Base-by-base conservation (phyloP, 148 eudicot species). In the Amaranthus palmeri region DNA sequence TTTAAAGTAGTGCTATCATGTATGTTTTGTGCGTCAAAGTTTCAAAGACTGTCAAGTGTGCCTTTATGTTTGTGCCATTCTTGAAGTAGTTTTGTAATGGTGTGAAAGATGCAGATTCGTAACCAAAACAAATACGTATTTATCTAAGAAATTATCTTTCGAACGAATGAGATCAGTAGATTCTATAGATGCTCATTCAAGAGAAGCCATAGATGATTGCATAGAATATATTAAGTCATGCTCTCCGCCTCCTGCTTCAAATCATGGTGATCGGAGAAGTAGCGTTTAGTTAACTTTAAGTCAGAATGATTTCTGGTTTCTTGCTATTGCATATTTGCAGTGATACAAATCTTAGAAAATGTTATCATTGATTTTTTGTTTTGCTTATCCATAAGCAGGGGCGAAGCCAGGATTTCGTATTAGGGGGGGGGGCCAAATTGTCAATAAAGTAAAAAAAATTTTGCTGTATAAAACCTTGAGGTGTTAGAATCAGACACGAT, bases 161-260 rank as follows among this genome's bases (percentile, higher is more conserved):
- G 77, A 76, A 60, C 52, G 75, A 52, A 14, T 42, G 46, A 75
- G 52, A 51, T 51, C 73, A 51, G 64, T 71, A 7, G 83, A 79
- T 70, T 80, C 77, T 5, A 7, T 76, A 2, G 86, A 88, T 73
- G 71, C 74, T 61, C 82, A 86, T 52, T 76, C 86, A 69, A 85
- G 77, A 63, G 88, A 88, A 70, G 85, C 88, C 55, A 71, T 88
- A 17, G 76, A 77, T 3, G 89, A 88, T 44, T 88, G 89, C 67
- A 84, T 88, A 25, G 81, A 84, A 10, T 84, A 79, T 70, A 85
- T 88, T 67, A 79, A 84, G n/a, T 56, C 80, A 6, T 85, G 84
- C 67, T 79, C 82, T 61, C 74, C 81, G 36, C 56, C 48, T 17
- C 48, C 54, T 50, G 43, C 12, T 2, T 68, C 72, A 8, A 17